Conservation (phyloP, 345 rosid species). For the Erucastrum elatum region DNA sequence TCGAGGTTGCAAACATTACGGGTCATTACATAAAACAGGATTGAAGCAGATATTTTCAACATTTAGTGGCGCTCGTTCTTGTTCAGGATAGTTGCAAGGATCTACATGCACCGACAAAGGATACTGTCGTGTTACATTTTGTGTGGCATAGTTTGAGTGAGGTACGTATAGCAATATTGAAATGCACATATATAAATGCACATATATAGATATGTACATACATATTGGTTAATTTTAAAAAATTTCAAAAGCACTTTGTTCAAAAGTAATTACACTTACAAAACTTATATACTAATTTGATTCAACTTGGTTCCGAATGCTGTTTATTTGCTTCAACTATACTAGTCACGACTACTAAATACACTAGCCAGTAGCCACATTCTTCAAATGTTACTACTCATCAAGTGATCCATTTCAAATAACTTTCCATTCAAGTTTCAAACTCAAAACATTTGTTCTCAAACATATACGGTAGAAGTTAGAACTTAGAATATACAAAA, state of each 20-base stretch:
- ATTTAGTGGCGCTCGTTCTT: background rate
- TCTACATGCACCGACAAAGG: background rate
- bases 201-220: background rate
- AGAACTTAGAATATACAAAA: conserved; percentile 2
- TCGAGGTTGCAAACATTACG: background rate
- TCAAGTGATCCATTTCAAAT: conserved; percentile 5
- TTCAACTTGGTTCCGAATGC: background rate
- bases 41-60: background rate
- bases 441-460: conserved; percentile 25
- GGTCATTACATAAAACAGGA: background rate
- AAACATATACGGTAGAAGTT: background rate
- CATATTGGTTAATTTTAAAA: background rate
- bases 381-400: background rate
- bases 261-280: background rate
- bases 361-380: background rate
- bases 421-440: background rate
- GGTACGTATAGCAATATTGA: background rate
- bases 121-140: background rate
- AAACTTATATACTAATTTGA: background rate
- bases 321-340: background rate
- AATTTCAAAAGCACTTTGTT: background rate
- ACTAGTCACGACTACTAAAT: background rate
- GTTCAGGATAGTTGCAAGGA: background rate
- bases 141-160: background rate
- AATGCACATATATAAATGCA: background rate